Base-by-base conservation (phyloP, 164 flowering plant genomes). In the Saururus chinensis region DNA sequence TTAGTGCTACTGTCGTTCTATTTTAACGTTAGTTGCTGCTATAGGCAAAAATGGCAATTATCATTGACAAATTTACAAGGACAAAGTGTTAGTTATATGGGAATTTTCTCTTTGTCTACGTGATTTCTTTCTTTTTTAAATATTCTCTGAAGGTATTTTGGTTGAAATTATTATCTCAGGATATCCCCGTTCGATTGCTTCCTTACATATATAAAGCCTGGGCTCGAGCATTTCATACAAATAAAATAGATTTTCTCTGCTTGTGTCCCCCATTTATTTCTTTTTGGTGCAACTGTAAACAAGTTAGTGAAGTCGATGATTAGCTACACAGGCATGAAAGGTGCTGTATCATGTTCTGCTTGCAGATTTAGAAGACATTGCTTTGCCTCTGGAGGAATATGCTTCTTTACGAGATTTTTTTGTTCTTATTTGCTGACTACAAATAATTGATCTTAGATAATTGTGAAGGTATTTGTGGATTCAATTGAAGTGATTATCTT, bases 181-280 rank as follows among this genome's bases (percentile, higher is more conserved):
- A 90, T 75, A 54, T 79, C 75, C 96, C 99, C 13, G 67, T 82
- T 30, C 76, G 84, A 86, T 59, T 93, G 71, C 90, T 97, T 41
- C 92, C 97, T 57, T 73, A 75, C 68, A 74, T 84, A 53, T 83
- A 83, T 69, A 81, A 70, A 73, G 91, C 86, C 45, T 93, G 96
- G 96, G 96, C 99, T 64, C 84, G 97, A 56, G 99, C 99, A 66
- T 90, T 90, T 69, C 99, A 93, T 70, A 82, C 97, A 73, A 87
- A 97, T 93, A 90, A 56, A 70, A 16, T 42, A n/a, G 1, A 1
- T 40, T 22, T 16, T 11, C 20, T 25, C 20, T n/a, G 12, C 22
- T 53, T 53, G 48, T 1, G 17, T 25, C 20, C n/a, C n/a, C 37
- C 8, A 23, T n/a, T 35, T 58, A 30, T 14, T 21, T 23, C 12